A percentile compares a stretch with the other conserved stretches of the same genome.
These are phyloP conservation scores for Thalassiosira oceanica DNA, from an alignment of 352 stramenopile genomes.

Conservation along the genomic window DNA sequence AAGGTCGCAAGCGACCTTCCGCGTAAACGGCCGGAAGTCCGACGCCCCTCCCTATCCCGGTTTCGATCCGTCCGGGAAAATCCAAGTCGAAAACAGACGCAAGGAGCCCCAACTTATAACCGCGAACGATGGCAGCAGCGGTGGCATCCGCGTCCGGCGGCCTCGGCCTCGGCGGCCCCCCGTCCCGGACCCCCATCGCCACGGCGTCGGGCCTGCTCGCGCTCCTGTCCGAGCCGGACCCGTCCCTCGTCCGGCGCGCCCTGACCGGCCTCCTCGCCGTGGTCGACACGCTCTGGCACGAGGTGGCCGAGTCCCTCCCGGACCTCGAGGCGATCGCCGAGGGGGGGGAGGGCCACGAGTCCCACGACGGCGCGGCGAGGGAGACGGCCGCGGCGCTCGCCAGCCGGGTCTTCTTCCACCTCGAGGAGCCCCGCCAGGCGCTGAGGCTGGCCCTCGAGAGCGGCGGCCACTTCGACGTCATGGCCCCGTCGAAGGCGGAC, in stretches of 20 bases:
- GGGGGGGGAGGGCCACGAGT: constrained; percentile 5
- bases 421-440: constrained; percentile 92
- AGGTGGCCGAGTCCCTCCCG: constrained; percentile 68
- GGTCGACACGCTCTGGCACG: constrained; percentile 74
- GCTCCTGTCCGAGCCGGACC: constrained; percentile 63
- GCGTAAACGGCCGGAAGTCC: no score
- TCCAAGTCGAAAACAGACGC: no score
- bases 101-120: no score
- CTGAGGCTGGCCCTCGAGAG: constrained; percentile 91
- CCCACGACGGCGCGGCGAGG: constrained; percentile 7
- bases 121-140: no score
- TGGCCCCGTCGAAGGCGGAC: constrained; percentile 44
- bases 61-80: no score
- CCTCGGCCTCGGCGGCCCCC: neutral
- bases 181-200: constrained; percentile 20
- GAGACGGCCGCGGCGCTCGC: constrained; percentile 60
- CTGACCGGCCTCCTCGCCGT: constrained; percentile 59
- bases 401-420: constrained; percentile 92
- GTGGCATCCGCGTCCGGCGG: no score
- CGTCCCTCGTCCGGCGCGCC: constrained; percentile 47
- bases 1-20: no score
- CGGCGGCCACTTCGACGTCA: constrained; percentile 92
- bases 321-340: constrained; percentile 77
- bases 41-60: no score
- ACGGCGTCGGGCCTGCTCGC: constrained; percentile 66